phyloP scores from a whole-genome alignment of 1,139 yeast genomes.

The Hansenula lynferdii region DNA sequence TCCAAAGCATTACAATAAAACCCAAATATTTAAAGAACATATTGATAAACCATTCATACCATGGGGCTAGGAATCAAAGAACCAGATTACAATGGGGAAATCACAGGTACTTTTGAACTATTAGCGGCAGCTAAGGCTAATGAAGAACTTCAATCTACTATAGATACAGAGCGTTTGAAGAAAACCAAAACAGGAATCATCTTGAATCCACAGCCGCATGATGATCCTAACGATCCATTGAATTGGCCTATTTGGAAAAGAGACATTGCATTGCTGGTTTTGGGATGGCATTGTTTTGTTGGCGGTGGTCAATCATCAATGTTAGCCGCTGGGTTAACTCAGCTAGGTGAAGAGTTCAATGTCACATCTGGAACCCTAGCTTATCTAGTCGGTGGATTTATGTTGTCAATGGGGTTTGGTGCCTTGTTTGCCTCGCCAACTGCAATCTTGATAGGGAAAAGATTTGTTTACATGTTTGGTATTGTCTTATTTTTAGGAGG shows the following conservation, averaged over 20 bases:
- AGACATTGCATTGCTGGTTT: conserved; percentile 46
- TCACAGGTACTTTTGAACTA: conserved; percentile 45
- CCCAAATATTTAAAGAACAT: no score
- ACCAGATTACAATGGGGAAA: conserved; percentile 33
- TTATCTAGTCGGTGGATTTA: conserved; percentile 55
- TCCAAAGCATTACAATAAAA: no score
- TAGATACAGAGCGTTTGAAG: conserved; percentile 4
- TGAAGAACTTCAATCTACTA: neutral
- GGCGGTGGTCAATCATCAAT: conserved; percentile 64
- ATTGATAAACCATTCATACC: neutral
- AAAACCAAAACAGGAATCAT: conserved; percentile 49
- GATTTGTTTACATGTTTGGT: conserved; percentile 49
- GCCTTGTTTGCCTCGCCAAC: conserved; percentile 55
- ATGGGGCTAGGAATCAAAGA: conserved; percentile 36
- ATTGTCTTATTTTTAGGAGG: conserved; percentile 47
- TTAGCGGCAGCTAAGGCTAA: conserved; percentile 6
- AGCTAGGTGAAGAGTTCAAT: conserved; percentile 39
- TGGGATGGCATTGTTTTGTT: conserved; percentile 55
- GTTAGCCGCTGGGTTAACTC: conserved; percentile 51
- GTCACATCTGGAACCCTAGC: conserved; percentile 40
- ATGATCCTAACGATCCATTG: conserved; percentile 61
- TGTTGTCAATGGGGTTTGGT: conserved; percentile 56
- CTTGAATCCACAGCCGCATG: conserved; percentile 63
- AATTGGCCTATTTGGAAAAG: conserved; percentile 63
- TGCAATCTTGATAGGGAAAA: conserved; percentile 57